Evolutionary conservation across 352 stramenopile genomes (phyloP).

Genomic region (Pythium aphanidermatum): DNA sequence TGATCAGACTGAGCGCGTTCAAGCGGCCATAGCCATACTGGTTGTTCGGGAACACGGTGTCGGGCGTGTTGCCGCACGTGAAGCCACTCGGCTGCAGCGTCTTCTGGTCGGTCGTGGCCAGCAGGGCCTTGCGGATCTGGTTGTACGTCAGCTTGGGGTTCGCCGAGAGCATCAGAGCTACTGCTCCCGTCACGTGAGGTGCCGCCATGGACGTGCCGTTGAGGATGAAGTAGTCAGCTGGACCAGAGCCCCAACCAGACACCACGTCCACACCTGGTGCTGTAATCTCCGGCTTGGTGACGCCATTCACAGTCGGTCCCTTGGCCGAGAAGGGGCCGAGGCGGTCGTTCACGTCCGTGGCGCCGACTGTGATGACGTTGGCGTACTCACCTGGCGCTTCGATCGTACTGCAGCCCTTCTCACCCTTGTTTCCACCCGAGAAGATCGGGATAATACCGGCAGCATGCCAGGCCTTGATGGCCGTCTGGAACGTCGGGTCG

Average conservation of each 20-base stretch:
- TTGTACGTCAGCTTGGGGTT: slow-evolving; percentile 18
- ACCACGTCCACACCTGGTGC: slow-evolving; percentile 20
- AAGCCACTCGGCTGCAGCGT: too few species aligned
- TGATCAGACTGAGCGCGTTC: too few species aligned
- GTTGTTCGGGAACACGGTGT: too few species aligned
- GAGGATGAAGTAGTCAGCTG: slow-evolving; percentile 19
- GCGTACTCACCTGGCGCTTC: slow-evolving; percentile 13
- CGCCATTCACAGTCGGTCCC: slow-evolving; percentile 11
- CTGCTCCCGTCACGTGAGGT: slow-evolving; percentile 26
- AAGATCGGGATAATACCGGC: slow-evolving; percentile 30
- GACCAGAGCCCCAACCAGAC: slow-evolving; percentile 16
- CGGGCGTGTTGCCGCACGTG: too few species aligned
- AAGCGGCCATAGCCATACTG: too few species aligned
- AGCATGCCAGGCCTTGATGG: slow-evolving; percentile 18
- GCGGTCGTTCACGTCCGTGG: slow-evolving; percentile 10
- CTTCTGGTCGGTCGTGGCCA: slow-evolving; percentile 11
- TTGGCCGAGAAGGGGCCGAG: slow-evolving; percentile 26
- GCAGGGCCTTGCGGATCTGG: slow-evolving; percentile 8
- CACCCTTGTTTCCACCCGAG: slow-evolving; percentile 23
- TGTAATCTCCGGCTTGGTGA: slow-evolving; percentile 28
- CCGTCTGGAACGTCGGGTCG: slow-evolving; percentile 8
- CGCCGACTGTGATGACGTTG: slow-evolving; percentile 23
- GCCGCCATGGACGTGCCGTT: slow-evolving; percentile 32
- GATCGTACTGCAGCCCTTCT: slow-evolving; percentile 12
- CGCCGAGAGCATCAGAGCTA: slow-evolving; percentile 26